A percentile compares a stretch with the other conserved stretches of the same genome.
Evolutionary conservation across 305 asterid genomes (phyloP).

Genomic region (Fraxinus velutina): DNA sequence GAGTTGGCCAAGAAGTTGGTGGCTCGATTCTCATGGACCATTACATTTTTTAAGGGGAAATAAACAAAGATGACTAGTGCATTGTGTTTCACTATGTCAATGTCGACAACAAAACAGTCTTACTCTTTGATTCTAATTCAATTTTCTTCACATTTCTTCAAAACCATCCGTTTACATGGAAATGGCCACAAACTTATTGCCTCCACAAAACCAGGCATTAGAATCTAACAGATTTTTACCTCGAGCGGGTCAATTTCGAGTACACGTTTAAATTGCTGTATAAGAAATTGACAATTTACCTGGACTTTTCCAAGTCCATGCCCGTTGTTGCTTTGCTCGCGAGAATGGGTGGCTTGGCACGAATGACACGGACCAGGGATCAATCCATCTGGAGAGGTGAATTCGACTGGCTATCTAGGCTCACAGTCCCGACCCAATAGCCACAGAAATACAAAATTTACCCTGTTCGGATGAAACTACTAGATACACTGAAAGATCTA

Average conservation of each 20-base stretch:
- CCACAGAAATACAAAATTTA: background rate
- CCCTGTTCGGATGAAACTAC: background rate
- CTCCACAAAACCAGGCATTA: background rate
- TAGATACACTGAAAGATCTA: background rate
- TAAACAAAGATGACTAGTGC: background rate
- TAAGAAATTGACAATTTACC: background rate
- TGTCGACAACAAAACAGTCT: background rate
- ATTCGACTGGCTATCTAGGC: background rate
- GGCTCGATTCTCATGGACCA: background rate
- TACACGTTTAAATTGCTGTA: background rate
- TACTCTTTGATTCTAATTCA: background rate
- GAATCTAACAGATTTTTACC: background rate
- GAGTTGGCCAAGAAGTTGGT: background rate
- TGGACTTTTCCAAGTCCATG: background rate
- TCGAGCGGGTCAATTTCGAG: background rate
- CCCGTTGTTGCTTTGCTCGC: background rate
- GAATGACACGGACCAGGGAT: background rate
- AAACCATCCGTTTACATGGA: background rate
- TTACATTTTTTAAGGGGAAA: background rate
- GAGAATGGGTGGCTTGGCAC: background rate
- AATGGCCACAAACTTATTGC: background rate
- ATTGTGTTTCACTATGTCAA: background rate
- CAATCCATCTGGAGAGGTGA: background rate
- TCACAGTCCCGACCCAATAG: background rate
- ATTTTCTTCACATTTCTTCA: background rate